Percentiles rank a stretch among this genome's conserved stretches.
phyloP scores from a whole-genome alignment of 2,329 filamentous ascomycete species.

The Fusarium lyarnte region DNA sequence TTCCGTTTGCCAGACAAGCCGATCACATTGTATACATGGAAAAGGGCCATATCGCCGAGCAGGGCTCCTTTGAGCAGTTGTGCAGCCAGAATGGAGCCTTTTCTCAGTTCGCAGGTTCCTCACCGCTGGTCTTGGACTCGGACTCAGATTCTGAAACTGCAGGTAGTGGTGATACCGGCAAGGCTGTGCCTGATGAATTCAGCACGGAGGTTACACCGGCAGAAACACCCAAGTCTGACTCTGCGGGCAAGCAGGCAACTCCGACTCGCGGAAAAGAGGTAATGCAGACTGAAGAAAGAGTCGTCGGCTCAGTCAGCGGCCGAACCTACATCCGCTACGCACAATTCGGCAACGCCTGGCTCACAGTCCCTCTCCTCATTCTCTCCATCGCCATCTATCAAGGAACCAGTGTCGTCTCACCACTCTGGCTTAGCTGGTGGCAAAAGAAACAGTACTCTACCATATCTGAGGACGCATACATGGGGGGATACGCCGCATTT shows the following conservation, averaged over 20 bases:
- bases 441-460: constrained; percentile 7
- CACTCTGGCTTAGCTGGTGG: constrained; percentile 28
- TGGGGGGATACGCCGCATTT: constrained; percentile 20
- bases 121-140: neutral
- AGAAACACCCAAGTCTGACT: accelerated
- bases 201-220: accelerated
- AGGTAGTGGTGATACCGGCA: neutral
- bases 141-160: neutral
- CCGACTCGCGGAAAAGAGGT: constrained; percentile 13
- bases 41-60: neutral
- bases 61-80: constrained; percentile 8
- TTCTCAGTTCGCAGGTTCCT: neutral
- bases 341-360: constrained; percentile 16
- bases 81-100: neutral
- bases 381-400: constrained; percentile 10
- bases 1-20: constrained; percentile 14
- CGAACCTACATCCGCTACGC: constrained; percentile 23
- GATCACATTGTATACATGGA: constrained; percentile 26
- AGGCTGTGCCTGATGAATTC: accelerated
- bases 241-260: neutral
- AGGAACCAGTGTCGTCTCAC: constrained; percentile 22
- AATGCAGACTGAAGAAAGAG: constrained; percentile 22
- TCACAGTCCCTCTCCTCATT: constrained; percentile 11
- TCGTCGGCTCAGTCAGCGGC: constrained; percentile 20
- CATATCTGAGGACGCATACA: constrained; percentile 16